Evolutionary conservation across 1,139 yeast species (phyloP), one percentile per base, ranked within the genome.

Genomic region (Debaryomyces sp.): DNA sequence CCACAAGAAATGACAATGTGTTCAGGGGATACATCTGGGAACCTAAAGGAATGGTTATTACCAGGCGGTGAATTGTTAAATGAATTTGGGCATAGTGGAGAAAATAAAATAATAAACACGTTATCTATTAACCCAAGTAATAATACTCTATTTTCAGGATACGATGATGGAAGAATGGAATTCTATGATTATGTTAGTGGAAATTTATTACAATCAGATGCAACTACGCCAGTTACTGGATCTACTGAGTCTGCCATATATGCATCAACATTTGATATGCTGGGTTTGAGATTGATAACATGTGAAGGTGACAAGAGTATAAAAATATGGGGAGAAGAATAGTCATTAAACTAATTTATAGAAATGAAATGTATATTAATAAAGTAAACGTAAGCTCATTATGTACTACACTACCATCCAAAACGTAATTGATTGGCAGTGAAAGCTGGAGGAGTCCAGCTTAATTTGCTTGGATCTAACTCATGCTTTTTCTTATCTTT

Each of bases 381-480:
- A 21, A 18, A 36, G 43, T 44, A 35, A 44, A 41, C 48, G 48
- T 45, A 41, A 45, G 30, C 45, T 46, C 48, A 34, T 46, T 41
- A 42, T 36, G 13, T 37, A 23, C 6, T n/a, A 12, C 13, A 26
- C 55, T 71, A 92, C 97, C 97, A 92, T 2, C 97, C 98, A 68
- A 94, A 94, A 58, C 98, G 78, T 61, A 94, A 73, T 73, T 94
- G 98, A 48, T 96, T 92, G 18, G 98, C 97, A 1, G 97, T 92
- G 65, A 94, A 94, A 21, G 89, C 86, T 0, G 99, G 99, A 5
- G 99, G 98, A 54, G 88, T 88, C 99, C 99, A 94, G 32, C 78
- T 75, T 50, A 94, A 74, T 58, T 81, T 82, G 4, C 76, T 68
- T 0, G 96, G 86, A 58, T 89, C 92, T 51, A 94, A 79, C 50